Evolutionary conservation across 2,329 filamentous ascomycete genomes (phyloP), one percentile per base, ranked within the genome.

Genomic region (Septoria petroselini): DNA sequence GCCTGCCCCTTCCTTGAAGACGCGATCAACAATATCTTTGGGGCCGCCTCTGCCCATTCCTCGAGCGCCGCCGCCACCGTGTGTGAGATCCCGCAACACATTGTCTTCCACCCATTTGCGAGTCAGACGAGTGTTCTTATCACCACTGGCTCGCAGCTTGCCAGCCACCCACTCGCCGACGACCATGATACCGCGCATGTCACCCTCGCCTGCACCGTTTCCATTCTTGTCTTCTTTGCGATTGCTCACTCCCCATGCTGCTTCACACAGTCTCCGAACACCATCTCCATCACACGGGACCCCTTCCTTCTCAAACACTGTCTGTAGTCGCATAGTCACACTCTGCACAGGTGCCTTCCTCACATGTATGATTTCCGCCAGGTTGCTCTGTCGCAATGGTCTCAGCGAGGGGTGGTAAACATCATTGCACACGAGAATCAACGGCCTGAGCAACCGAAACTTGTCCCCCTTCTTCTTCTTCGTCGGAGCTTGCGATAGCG

Each of bases 361-460:
- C 27, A 95, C 85, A 64, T 95, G 90, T 17, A 98, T 84, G 31
- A 97, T 83, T 67, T 98, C 93, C 0, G 91, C 93, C 41, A 93
- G 82, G 0, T 89, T 91, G 57, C 73, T 74, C 54, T 91, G 86
- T n/a, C 93, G 83, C 6, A 98, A 75, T 0, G 88, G 90, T 21
- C 90, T 81, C 33, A 98, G 77, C 15, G 91, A 88, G 3, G 91
- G 84, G 60, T 95, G 90, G 64, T 98, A 98, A 1, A 97, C 83
- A 67, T 98, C 94, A 62, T 98, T 98, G 74, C 93, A 98, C 60
- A 98, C 93, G 40, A 98, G 76, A 42, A 98, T 89, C 23, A 98
- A 75, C 0, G 93, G 93, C 38, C 93, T 80, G 71, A 95, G 80
- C 54, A 96, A 79, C 34, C 86, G 81, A 65, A 98, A 98, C 51